These are phyloP conservation scores for Russula abietina DNA, from an alignment of 768 basidiomycete genomes.

Conservation along the genomic window DNA sequence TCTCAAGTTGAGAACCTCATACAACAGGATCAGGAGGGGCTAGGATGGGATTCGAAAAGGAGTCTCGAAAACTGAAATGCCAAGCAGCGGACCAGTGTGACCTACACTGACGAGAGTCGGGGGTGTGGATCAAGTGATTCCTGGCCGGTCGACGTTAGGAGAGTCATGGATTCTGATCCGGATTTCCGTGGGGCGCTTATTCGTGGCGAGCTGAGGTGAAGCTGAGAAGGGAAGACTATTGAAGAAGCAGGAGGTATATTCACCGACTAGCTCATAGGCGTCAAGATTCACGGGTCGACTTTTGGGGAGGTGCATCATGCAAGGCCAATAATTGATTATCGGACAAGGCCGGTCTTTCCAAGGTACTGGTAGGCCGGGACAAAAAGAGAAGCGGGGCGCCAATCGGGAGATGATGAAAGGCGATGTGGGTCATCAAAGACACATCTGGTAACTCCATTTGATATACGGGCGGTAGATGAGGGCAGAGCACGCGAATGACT, in stretches of 20 bases:
- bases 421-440: slow-evolving; percentile 14
- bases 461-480: not conserved
- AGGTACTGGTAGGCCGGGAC: not conserved
- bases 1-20: not conserved
- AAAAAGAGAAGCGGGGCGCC: slow-evolving; percentile 12
- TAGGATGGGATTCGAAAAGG: not conserved
- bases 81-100: not conserved
- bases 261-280: not conserved
- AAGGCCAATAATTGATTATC: not conserved
- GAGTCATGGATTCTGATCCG: not conserved
- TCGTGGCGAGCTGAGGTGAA: not conserved
- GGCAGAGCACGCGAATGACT: not conserved
- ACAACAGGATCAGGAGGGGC: not conserved
- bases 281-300: not conserved
- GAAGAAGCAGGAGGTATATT: no score
- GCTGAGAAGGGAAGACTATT: not conserved
- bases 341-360: slow-evolving; percentile 1
- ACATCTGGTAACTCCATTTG: slow-evolving; percentile 17
- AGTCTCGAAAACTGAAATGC: not conserved
- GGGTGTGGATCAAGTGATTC: not conserved
- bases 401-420: slow-evolving; percentile 11
- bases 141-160: no score
- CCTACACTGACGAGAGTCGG: not conserved
- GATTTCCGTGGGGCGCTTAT: not conserved
- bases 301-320: not conserved